Evolutionary conservation across 805 yeast genomes (phyloP), one percentile per base, ranked within the genome.

Genomic region (Metschnikowia bowlesiae): DNA sequence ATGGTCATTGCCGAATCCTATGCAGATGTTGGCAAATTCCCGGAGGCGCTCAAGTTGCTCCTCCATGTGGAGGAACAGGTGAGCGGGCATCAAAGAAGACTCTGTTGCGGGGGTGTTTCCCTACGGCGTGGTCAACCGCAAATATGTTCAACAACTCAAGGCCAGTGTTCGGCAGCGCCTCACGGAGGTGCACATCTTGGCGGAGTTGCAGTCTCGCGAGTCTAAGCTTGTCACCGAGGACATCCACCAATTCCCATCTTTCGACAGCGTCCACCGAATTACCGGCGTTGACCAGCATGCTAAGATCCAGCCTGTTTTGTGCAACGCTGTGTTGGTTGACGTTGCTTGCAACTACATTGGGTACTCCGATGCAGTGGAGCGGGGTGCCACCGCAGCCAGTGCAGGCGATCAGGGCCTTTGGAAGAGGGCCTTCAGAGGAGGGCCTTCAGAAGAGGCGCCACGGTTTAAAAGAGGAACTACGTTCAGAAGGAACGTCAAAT

Each of bases 291-390:
- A 55, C 16, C 39, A 48, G 18, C 38, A 53, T 7, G 61, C 64
- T n/a, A 45, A 35, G 26, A 53, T 89, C 38, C 71, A 70, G 54
- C 87, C 95, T 0, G 81, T 87, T 1, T 77, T 83, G 47, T 80
- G 85, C 50, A 92, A 94, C 68, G 97, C 99, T 0, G 96, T 90
- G 8, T 78, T 91, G 61, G 92, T 89, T 61, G 99, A 92, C 64
- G 74, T 89, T 56, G 98, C 96, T 0, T 91, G 76, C 73, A 91
- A 90, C 64, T 90, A 87, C 62, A 78, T 91, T 47, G 74, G 76
- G 34, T 84, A 83, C 60, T 72, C 69, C 38, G 69, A 64, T 9
- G 60, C 60, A 31, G 50, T 49, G 32, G 51, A 53, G 14, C 28
- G 36, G 39, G 52, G 44, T 46, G 54, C 58, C 28, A 35, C 39